Conservation (phyloP, 352 stramenopile species). For the Pythium biforme region DNA sequence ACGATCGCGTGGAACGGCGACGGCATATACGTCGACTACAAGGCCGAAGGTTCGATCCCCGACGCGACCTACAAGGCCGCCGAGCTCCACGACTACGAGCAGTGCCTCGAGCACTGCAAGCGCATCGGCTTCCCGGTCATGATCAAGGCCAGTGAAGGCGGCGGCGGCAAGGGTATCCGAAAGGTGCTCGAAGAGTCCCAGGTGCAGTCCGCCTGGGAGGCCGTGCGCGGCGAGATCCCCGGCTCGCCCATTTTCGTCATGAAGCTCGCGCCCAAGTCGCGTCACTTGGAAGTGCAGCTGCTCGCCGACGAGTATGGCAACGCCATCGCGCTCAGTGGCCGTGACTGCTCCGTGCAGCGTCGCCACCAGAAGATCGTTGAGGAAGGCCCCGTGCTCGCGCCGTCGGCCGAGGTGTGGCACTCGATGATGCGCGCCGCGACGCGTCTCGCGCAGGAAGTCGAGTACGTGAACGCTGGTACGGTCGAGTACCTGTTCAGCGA, state of each 20-base stretch:
- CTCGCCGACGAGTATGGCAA: slow-evolving; percentile 98
- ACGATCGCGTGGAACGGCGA: slow-evolving; percentile 99
- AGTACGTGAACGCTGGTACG: slow-evolving; percentile 99
- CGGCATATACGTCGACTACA: slow-evolving; percentile 93
- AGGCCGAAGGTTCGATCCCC: slow-evolving; percentile 84
- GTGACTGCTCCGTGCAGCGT: slow-evolving; percentile 99
- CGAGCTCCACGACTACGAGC: slow-evolving; percentile 89
- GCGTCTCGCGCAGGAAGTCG: slow-evolving; percentile 96
- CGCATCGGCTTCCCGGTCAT: slow-evolving; percentile 99
- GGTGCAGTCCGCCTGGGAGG: slow-evolving; percentile 93
- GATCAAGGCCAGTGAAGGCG: slow-evolving; percentile 99
- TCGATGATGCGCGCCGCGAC: slow-evolving; percentile 98
- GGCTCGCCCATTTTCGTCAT: slow-evolving; percentile 99
- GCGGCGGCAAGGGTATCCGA: slow-evolving; percentile 99
- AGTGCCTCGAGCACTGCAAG: slow-evolving; percentile 93
- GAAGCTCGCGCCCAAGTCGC: slow-evolving; percentile 96
- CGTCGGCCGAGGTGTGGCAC: slow-evolving; percentile 93
- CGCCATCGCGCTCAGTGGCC: slow-evolving; percentile 97
- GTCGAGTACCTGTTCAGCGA: slow-evolving; percentile 99
- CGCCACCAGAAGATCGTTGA: slow-evolving; percentile 99
- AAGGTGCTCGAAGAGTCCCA: slow-evolving; percentile 91
- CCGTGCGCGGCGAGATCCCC: slow-evolving; percentile 98
- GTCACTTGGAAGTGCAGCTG: slow-evolving; percentile 99
- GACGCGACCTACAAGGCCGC: slow-evolving; percentile 93
- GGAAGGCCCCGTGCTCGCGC: slow-evolving; percentile 95